phyloP scores from a whole-genome alignment of 805 yeast genomes.

The Isabelozyma rhagii region DNA sequence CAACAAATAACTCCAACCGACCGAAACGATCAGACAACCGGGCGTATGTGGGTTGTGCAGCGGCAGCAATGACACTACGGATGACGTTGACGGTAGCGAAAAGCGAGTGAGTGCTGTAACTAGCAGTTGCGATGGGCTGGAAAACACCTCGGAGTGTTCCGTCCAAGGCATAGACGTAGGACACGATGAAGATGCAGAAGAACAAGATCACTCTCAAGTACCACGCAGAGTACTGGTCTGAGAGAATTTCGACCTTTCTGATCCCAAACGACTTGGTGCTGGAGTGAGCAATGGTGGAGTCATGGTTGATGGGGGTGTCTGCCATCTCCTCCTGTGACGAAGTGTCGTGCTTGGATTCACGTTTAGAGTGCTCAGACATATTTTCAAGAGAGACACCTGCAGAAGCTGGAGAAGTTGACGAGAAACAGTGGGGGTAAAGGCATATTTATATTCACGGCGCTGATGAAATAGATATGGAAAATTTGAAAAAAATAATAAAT shows the following conservation, averaged over 20 bases:
- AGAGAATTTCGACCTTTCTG: conserved; percentile 51
- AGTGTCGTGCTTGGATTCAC: background rate
- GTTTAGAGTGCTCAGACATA: background rate
- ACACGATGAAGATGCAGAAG: conserved; percentile 48
- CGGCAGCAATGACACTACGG: conserved; percentile 60
- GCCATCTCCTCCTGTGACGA: background rate
- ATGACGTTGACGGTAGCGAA: conserved; percentile 59
- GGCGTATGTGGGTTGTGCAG: conserved; percentile 63
- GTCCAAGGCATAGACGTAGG: conserved; percentile 62
- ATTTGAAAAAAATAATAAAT: too few relatives aligned
- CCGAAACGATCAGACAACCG: conserved; percentile 67
- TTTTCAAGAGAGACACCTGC: background rate
- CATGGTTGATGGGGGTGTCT: background rate
- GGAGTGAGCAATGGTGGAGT: conserved; percentile 2
- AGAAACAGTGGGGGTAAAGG: too few relatives aligned
- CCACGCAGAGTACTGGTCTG: conserved; percentile 42
- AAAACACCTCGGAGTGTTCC: conserved; percentile 45
- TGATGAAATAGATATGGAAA: too few relatives aligned
- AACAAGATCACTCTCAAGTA: conserved; percentile 41
- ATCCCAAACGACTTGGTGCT: conserved; percentile 47
- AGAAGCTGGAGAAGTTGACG: background rate
- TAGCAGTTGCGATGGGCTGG: conserved; percentile 53
- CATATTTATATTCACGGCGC: too few relatives aligned
- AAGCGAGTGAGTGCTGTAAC: conserved; percentile 53
- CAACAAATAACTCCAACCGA: conserved; percentile 48